Base-by-base conservation (phyloP, 331 rosid species). In the Quercus tomentella region DNA sequence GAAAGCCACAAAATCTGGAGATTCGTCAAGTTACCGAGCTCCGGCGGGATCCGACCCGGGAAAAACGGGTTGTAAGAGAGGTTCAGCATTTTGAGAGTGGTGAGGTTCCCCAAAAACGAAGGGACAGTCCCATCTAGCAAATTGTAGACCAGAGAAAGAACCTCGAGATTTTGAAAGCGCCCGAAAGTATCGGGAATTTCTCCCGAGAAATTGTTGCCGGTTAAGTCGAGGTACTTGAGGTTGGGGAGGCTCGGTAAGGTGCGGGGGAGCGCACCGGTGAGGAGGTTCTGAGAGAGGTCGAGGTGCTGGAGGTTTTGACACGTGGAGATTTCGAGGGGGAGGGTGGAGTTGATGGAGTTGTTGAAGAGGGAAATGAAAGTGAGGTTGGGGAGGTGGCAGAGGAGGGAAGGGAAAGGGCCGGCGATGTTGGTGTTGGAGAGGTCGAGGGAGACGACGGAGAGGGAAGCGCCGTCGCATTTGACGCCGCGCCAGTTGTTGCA, bases 141-240 rank as follows among this genome's bases (percentile, higher is more conserved):
- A 54, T 95, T 95, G 52, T 25, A 80, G 7, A 95, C 89, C 7
- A 92, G 82, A 0, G 97, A 90, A 43, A 95, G 55, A 1, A 88
- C 94, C 76, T 95, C 83, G 12, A 95, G 97, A 4, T 80, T 88
- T 43, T 65, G 84, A 72, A 95, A 92, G 43, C 73, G 61, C 0
- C 87, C 89, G 61, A 88, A 95, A 12, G 88, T 76, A 3, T 4
- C 25, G 0, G 97, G 97, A 11, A 95, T 85, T 6, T 72, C 51
- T 25, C 97, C 94, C 62, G 97, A 91, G 77, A 95, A 87, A 72
- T 92, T 95, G 82, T 95, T 95, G 2, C 88, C 97, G 14, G 94
- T 86, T 18, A 95, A 76, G 81, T 95, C 93, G 25, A 95, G 84
- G 83, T 89, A 56, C 6, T 56, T 78, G 73, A 92, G 97, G 77